A percentile compares a stretch with the other conserved stretches of the same genome.
Conservation (phyloP, 805 yeast genomes). For the Nakazawaea ambrosiae region DNA sequence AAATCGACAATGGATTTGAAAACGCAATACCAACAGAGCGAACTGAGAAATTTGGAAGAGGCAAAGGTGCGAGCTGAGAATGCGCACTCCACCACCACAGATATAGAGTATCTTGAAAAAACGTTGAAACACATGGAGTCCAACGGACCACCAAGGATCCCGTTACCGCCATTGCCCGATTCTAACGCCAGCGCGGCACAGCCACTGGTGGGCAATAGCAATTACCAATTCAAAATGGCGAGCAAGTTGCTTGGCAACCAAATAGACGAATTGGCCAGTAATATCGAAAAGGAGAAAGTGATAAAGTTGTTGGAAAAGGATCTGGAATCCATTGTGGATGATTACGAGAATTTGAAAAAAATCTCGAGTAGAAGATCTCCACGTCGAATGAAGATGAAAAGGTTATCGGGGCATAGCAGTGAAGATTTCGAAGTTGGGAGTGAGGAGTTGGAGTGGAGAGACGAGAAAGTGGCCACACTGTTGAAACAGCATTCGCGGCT, state of each 20-base stretch:
- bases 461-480: not conserved
- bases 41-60: not conserved
- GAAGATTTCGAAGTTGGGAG: not conserved
- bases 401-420: not conserved
- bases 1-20: not conserved
- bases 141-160: slow-evolving; percentile 3
- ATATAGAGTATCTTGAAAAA: no score
- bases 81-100: no score
- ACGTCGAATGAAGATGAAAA: not conserved
- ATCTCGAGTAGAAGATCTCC: not conserved
- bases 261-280: no score
- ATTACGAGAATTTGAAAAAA: not conserved
- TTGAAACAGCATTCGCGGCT: not conserved
- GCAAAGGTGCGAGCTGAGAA: not conserved
- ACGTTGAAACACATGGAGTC: not conserved
- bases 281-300: not conserved
- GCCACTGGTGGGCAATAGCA: no score
- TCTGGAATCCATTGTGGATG: not conserved
- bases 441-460: not conserved
- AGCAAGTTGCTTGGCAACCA: no score
- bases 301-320: not conserved
- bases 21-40: not conserved
- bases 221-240: no score
- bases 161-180: slow-evolving; percentile 4
- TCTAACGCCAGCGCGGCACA: no score